phyloP scores from a whole-genome alignment of 129 eudicot genomes.

The Flaveria linearis region DNA sequence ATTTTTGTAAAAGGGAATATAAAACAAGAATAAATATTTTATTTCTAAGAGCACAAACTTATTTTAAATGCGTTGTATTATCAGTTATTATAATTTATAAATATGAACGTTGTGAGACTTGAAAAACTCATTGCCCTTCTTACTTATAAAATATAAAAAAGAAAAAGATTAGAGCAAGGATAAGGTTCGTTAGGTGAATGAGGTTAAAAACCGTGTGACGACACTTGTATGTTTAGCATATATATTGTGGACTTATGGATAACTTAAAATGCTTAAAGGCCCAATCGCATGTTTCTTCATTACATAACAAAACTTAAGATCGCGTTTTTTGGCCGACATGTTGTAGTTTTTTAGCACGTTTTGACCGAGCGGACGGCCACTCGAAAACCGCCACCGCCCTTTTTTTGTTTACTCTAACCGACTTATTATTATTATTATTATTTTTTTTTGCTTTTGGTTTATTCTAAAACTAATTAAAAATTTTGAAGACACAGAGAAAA shows the following conservation, averaged over 20 bases:
- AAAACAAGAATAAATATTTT: background rate
- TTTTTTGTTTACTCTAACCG: slow-evolving; percentile 12
- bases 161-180: slow-evolving; percentile 19
- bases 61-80: background rate
- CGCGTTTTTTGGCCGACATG: slow-evolving; percentile 37
- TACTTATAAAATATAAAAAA: background rate
- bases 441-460: background rate
- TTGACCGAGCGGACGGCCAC: slow-evolving; percentile 41
- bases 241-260: slow-evolving; percentile 26
- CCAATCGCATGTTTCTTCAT: slow-evolving; percentile 32
- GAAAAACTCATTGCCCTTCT: background rate
- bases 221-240: slow-evolving; percentile 21
- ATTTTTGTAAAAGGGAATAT: too few relatives aligned
- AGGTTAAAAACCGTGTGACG: slow-evolving; percentile 31
- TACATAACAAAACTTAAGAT: slow-evolving; percentile 28
- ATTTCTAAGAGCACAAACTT: background rate
- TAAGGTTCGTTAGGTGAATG: slow-evolving; percentile 17
- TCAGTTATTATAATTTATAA: background rate
- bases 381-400: slow-evolving; percentile 21
- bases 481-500: background rate
- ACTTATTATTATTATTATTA: background rate
- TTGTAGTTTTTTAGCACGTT: slow-evolving; percentile 31
- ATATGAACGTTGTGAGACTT: background rate
- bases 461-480: background rate
- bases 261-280: slow-evolving; percentile 33